Percentiles rank a stretch among this genome's conserved stretches.
Evolutionary conservation across 2,329 filamentous ascomycete species (phyloP).

Genomic region (Paraphaeosphaeria minitans): DNA sequence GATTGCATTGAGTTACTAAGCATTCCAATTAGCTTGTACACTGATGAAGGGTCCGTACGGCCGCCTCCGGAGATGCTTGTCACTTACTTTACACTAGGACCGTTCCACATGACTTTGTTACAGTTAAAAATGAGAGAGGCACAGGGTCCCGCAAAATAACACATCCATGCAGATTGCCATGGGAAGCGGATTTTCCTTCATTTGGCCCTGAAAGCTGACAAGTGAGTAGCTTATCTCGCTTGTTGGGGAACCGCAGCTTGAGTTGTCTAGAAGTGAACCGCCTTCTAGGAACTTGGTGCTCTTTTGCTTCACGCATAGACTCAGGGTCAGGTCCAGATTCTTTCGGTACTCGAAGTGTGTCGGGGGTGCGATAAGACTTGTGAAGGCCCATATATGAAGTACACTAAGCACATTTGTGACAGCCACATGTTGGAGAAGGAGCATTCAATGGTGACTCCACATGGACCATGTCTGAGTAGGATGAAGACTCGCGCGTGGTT

Average conservation of each 20-base stretch:
- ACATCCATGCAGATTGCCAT: neutral
- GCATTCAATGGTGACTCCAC: neutral
- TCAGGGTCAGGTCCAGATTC: neutral
- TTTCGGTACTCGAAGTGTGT: neutral
- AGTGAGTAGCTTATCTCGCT: neutral
- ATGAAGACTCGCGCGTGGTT: neutral
- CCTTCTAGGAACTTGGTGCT: neutral
- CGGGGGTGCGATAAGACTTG: neutral
- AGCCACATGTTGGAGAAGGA: too few species aligned
- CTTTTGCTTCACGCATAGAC: neutral
- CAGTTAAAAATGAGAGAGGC: neutral
- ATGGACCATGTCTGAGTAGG: neutral
- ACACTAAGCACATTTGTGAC: too few species aligned
- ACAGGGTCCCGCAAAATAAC: neutral
- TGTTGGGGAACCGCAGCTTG: neutral
- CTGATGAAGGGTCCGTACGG: neutral
- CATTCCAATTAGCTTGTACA: slow-evolving; percentile 3
- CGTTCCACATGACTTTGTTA: neutral
- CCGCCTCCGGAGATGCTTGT: neutral
- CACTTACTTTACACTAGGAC: slow-evolving; percentile 10
- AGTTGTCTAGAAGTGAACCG: neutral
- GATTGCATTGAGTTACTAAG: slow-evolving; percentile 5
- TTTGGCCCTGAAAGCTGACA: neutral
- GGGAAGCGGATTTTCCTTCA: neutral
- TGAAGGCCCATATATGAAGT: neutral